A percentile compares a stretch with the other conserved stretches of the same genome.
phyloP scores from a whole-genome alignment of 2,329 filamentous ascomycete genomes.

The Albifimbria verrucaria region DNA sequence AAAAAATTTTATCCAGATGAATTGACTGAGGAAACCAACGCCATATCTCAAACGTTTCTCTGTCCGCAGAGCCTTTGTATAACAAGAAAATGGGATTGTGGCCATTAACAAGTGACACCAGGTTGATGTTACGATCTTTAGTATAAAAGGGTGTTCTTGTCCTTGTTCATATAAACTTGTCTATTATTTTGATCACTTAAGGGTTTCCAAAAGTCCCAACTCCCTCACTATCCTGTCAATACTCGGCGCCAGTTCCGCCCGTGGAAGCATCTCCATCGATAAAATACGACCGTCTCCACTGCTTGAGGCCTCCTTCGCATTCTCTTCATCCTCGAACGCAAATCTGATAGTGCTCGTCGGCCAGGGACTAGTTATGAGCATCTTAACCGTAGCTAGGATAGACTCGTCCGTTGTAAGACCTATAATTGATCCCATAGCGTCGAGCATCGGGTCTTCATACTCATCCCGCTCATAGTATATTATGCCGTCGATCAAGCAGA shows the following conservation, averaged over 20 bases:
- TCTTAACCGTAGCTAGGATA: neutral
- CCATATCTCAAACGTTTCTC: too few species aligned
- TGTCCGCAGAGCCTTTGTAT: too few species aligned
- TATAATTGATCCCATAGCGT: neutral
- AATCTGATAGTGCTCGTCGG: neutral
- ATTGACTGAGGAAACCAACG: too few species aligned
- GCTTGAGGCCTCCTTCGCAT: neutral
- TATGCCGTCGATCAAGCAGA: neutral
- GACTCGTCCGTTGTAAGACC: neutral
- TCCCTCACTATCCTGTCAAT: neutral
- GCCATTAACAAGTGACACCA: too few species aligned
- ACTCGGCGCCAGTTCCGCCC: neutral
- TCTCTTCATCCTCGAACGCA: neutral
- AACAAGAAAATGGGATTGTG: too few species aligned
- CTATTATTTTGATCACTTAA: too few species aligned
- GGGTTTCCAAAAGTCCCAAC: neutral
- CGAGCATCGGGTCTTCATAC: neutral
- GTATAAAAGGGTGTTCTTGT: too few species aligned
- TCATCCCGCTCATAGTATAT: neutral
- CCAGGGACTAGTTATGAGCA: neutral
- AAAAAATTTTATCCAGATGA: too few species aligned
- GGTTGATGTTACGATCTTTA: too few species aligned
- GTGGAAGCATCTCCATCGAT: neutral
- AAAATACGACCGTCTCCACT: too few species aligned
- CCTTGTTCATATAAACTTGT: too few species aligned